Conservation (phyloP, 495 filamentous ascomycete genomes). For the Aspergillus bertholletiae region DNA sequence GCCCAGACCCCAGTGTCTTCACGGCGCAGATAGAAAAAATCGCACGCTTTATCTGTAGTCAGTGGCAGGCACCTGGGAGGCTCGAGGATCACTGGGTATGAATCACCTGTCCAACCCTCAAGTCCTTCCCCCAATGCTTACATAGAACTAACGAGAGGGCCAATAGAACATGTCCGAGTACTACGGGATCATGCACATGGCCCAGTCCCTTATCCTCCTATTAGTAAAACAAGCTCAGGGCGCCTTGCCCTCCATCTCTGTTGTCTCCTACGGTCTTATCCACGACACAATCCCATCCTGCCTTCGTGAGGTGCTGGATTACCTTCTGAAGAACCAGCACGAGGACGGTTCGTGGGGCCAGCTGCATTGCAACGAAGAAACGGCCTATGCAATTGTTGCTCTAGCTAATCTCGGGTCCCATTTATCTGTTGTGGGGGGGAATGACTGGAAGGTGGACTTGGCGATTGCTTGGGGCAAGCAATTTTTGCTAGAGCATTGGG, state of each 20-base stretch:
- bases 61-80: not conserved
- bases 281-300: not conserved
- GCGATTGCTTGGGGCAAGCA: conserved; percentile 1
- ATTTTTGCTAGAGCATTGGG: not conserved
- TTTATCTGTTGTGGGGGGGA: not conserved
- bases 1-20: not conserved
- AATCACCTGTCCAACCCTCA: not conserved
- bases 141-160: not conserved
- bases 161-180: conserved; percentile 7
- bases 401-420: not conserved
- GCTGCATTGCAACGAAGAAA: conserved; percentile 4
- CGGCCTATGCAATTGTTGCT: conserved; percentile 3
- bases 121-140: not conserved
- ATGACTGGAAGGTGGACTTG: not conserved
- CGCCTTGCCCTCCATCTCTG: not conserved
- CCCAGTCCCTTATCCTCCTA: not conserved
- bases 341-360: conserved; percentile 1
- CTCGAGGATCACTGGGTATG: conserved; percentile 1
- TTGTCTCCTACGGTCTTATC: not conserved
- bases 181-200: conserved; percentile 6
- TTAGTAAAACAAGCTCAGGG: not conserved
- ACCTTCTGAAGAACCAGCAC: not conserved
- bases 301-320: not conserved
- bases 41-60: conserved; percentile 1
- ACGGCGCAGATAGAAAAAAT: not conserved